Evolutionary conservation across 106 monocot genomes (phyloP), one percentile per base, ranked within the genome.

Genomic region (Agapanthus africanus): DNA sequence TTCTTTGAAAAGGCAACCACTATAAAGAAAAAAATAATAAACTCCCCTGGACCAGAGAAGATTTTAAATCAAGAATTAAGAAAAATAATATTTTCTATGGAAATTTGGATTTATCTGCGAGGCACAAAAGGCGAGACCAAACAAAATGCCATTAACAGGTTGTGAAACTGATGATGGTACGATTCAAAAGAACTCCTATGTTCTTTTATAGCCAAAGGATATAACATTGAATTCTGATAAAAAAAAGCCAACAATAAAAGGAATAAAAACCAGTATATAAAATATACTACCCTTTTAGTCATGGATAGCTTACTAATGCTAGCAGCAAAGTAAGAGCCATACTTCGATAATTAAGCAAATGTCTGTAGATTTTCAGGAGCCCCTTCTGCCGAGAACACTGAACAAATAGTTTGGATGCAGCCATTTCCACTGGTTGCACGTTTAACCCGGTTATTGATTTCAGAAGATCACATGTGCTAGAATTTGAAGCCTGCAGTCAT

Each of bases 361-460:
- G 99, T 50, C 76, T 82, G 77, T 99, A 99, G 25, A 99, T 87
- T 74, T 99, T 92, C 2, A 89, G 50, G 61, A 99, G 93, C 18
- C 90, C 89, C 71, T 87, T 99, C 68, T 93, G 86, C 49, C 99
- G 82, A 67, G 99, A 93, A 73, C 99, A 93, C 63, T 99, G 99
- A 41, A 99, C 90, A 90, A 99, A 99, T 52, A 99, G 65, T 70
- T 99, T 99, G 34, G 99, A 87, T 54, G 79, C 73, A 76, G 79
- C 99, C 92, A 99, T 90, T 75, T 93, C 92, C 16, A 99, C 99
- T 28, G 93, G 90, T 35, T 90, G 80, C 59, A 99, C 87, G 77
- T 84, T 87, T 73, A 99, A 73, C 26, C 99, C 91, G 59, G 90
- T 83, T 54, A 99, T 93, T 79, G 99, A 99, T 76, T 76, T 90